phyloP scores from a whole-genome alignment of 2,329 filamentous ascomycete genomes.

The Bipolaris cookei region DNA sequence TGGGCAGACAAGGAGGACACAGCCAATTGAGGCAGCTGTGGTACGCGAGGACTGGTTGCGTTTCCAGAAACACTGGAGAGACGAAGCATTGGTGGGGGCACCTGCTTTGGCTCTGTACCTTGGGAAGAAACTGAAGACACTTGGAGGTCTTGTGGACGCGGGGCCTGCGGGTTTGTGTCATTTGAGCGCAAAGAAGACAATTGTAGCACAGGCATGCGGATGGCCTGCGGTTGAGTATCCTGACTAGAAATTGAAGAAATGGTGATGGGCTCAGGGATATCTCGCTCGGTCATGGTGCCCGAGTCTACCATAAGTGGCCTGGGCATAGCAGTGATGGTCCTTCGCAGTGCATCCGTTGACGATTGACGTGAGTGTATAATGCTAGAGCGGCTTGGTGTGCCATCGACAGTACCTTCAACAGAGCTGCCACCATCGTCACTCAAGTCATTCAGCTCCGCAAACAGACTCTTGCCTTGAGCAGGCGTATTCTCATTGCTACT shows the following conservation, averaged over 20 bases:
- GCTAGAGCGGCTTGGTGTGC: constrained; percentile 45
- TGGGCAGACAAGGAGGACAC: constrained; percentile 30
- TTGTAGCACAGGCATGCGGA: constrained; percentile 21
- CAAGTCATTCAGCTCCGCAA: constrained; percentile 86
- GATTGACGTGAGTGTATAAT: constrained; percentile 41
- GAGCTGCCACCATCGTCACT: constrained; percentile 63
- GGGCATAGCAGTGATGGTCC: constrained; percentile 24
- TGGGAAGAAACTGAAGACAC: constrained; percentile 34
- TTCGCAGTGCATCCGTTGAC: constrained; percentile 38
- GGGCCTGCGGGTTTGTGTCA: constrained; percentile 32
- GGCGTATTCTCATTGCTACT: constrained; percentile 54
- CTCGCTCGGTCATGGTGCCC: constrained; percentile 67
- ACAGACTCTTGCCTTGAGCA: constrained; percentile 77
- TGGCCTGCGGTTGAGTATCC: constrained; percentile 34
- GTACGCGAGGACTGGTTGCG: constrained; percentile 29
- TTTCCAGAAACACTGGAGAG: constrained; percentile 38
- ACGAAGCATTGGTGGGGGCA: constrained; percentile 24
- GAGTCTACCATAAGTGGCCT: constrained; percentile 63
- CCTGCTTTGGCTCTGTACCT: constrained; percentile 30
- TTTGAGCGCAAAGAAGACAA: constrained; percentile 40
- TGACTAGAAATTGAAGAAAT: constrained; percentile 41
- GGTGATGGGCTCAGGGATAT: constrained; percentile 50
- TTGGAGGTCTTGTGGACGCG: constrained; percentile 22
- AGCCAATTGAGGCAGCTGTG: constrained; percentile 23
- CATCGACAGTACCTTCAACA: constrained; percentile 45